Percentiles rank a stretch among this genome's conserved stretches.
phyloP scores from a whole-genome alignment of 2,329 filamentous ascomycete genomes.

The Neurospora sp. region DNA sequence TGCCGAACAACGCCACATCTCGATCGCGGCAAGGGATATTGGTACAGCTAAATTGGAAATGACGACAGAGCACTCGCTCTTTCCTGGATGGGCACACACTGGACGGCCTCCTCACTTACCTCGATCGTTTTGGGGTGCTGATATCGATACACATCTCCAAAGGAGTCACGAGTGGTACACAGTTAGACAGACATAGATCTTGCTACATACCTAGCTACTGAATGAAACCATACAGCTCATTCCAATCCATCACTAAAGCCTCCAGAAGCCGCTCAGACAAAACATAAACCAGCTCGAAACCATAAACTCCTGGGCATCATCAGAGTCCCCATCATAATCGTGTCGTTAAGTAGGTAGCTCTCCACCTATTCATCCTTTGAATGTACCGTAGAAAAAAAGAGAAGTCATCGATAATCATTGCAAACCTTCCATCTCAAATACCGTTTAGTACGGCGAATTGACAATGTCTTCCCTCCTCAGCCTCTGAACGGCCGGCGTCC shows the following conservation, averaged over 20 bases:
- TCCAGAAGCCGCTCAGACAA: neutral
- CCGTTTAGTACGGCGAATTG: conserved; percentile 50
- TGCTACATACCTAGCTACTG: neutral
- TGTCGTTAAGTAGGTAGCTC: neutral
- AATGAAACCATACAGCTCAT: neutral
- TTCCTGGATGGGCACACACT: neutral
- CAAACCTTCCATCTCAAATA: no score
- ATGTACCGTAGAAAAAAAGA: neutral
- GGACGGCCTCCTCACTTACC: neutral
- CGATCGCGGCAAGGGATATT: neutral
- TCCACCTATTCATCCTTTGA: neutral
- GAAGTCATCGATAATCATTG: neutral
- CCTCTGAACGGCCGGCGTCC: conserved; percentile 55
- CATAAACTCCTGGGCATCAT: neutral
- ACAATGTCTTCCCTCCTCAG: conserved; percentile 77
- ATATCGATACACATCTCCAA: neutral
- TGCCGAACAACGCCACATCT: neutral
- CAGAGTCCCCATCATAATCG: neutral
- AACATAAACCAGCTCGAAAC: neutral
- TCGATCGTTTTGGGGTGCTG: neutral
- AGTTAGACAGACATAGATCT: neutral
- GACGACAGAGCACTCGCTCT: neutral
- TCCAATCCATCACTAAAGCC: neutral
- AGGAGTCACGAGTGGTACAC: neutral
- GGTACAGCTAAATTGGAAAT: neutral